Evolutionary conservation across 202 grass and related monocot genomes (phyloP).

Genomic region (Musa balbisiana): DNA sequence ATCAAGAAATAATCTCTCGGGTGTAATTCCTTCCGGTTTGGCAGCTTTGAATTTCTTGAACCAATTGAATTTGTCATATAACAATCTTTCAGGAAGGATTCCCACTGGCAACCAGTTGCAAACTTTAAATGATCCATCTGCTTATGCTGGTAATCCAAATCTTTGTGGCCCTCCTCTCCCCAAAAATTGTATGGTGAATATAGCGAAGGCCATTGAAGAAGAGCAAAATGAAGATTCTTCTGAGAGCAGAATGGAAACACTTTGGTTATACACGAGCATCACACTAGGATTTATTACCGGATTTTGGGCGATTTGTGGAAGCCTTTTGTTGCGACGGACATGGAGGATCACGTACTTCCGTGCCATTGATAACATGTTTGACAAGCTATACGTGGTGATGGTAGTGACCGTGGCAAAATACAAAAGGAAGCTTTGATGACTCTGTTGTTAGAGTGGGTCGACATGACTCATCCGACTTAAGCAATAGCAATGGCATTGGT

Average conservation of each 20-base stretch:
- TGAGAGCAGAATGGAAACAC: background rate
- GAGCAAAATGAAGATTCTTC: too few species aligned
- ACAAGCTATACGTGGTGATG: too few species aligned
- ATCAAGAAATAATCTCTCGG: constrained; percentile 29
- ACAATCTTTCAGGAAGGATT: constrained; percentile 35
- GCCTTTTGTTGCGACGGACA: background rate
- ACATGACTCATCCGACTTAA: too few species aligned
- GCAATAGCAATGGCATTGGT: too few species aligned
- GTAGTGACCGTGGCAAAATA: too few species aligned
- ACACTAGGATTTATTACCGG: background rate
- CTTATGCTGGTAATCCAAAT: constrained; percentile 26
- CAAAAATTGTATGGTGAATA: background rate
- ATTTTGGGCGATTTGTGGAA: background rate
- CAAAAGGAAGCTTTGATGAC: too few species aligned
- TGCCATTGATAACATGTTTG: too few species aligned
- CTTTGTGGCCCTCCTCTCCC: constrained; percentile 22
- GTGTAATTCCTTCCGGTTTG: constrained; percentile 30
- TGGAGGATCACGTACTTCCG: background rate
- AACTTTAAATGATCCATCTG: constrained; percentile 16
- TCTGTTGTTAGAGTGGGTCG: too few species aligned
- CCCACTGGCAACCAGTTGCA: constrained; percentile 23
- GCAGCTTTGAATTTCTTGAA: constrained; percentile 6
- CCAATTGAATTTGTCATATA: constrained; percentile 23
- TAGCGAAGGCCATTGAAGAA: background rate
- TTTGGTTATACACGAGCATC: background rate